Base-by-base conservation (phyloP, 768 basidiomycete species). In the Ramaria sp. region DNA sequence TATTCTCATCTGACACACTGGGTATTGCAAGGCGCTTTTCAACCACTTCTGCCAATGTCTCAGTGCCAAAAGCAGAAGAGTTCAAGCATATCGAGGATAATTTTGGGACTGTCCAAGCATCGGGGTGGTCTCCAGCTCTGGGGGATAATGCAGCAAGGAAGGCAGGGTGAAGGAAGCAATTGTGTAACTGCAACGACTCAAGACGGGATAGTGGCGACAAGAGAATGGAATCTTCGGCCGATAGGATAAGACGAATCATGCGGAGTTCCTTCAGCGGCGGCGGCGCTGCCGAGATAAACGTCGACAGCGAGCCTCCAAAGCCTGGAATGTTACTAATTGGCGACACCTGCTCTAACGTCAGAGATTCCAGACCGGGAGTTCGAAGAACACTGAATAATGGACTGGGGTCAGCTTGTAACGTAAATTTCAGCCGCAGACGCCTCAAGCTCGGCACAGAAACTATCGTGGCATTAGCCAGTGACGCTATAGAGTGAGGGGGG, bases 301-400 rank as follows among this genome's bases (percentile, higher is more conserved):
- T 37, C 5, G 33, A 22, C 33, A 57, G 17, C 7, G 55, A 46
- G 10, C 55, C 47, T 1, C 31, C 30, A 10, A 57, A 34, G n/a
- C 47, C 55, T 34, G 48, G 55, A 49, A 48, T 31, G 30, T 50
- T 47, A 24, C 46, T 30, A 17, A 57, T 48, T 4, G 55, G 55
- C 19, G 45, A 57, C 12, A 45, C 47, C 19, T 57, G 55, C 34
- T 57, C 55, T 31, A 57, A 38, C 1, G 37, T 31, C 4, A 57
- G 45, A 13, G 30, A 38, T 38, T 57, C 55, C 19, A 57, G 34
- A 12, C 37, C 55, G 19, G 55, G 55, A 4, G 55, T 41, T 12
- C 45, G 27, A 20, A 57, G 31, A 24, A 57, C 45, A 24, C 34
- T 38, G 48, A 57, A 34, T 27, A 57, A 20, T 19, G 34, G 31